A percentile compares a stretch with the other conserved stretches of the same genome.
Evolutionary conservation across 768 basidiomycete genomes (phyloP).

Genomic region (Steccherinum ochraceum): DNA sequence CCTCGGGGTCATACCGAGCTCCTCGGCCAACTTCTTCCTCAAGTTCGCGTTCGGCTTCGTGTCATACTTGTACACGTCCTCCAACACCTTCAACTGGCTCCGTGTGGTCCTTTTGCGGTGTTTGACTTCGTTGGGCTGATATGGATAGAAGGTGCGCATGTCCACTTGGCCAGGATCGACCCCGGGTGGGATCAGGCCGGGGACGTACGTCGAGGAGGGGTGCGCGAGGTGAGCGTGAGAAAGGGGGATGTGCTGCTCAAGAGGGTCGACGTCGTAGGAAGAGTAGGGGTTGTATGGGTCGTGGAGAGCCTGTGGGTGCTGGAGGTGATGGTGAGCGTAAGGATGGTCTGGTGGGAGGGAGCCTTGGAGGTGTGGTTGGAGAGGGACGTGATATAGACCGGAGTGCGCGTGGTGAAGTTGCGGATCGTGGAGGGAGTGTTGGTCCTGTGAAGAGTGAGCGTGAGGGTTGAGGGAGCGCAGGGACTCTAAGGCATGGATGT

Average conservation of each 20-base stretch:
- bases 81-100: constrained; percentile 84
- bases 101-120: constrained; percentile 88
- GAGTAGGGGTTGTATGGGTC: constrained; percentile 15
- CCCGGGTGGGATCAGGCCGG: constrained; percentile 41
- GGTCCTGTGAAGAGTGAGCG: constrained; percentile 17
- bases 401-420: constrained; percentile 23
- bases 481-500: constrained; percentile 7
- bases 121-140: constrained; percentile 81
- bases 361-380: constrained; percentile 16
- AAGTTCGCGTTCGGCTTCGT: constrained; percentile 85
- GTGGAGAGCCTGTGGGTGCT: constrained; percentile 20
- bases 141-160: constrained; percentile 83
- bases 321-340: neutral
- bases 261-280: constrained; percentile 15
- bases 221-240: constrained; percentile 4
- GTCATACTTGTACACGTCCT: constrained; percentile 79
- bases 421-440: constrained; percentile 27
- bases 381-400: constrained; percentile 17
- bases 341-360: constrained; percentile 6
- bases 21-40: constrained; percentile 71
- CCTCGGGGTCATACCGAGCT: constrained; percentile 88
- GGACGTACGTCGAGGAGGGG: constrained; percentile 32
- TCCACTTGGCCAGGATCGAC: constrained; percentile 67
- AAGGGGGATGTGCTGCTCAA: neutral
- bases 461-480: constrained; percentile 7